Percentiles rank a stretch among this genome's conserved stretches.
Conservation (phyloP, 495 filamentous ascomycete species). For the Penicilliopsis zonata region DNA sequence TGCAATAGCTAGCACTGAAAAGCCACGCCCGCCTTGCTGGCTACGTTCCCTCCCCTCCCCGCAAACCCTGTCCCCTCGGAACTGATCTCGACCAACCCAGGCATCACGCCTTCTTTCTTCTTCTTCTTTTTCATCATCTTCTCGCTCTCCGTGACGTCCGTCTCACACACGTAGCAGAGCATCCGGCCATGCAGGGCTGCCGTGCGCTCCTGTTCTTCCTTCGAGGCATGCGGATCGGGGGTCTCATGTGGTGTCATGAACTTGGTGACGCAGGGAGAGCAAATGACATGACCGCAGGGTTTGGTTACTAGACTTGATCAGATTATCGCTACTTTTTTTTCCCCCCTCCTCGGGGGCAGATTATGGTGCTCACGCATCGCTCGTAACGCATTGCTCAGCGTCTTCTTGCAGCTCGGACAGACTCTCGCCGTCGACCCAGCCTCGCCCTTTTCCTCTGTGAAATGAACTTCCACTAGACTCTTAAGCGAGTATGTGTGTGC, state of each 20-base stretch:
- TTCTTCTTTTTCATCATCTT: slow-evolving; percentile 23
- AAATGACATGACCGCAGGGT: slow-evolving; percentile 90
- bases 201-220: slow-evolving; percentile 36
- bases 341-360: neutral
- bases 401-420: slow-evolving; percentile 86
- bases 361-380: slow-evolving; percentile 46
- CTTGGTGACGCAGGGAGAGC: slow-evolving; percentile 74
- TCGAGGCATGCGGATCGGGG: slow-evolving; percentile 53
- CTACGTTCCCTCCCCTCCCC: slow-evolving; percentile 68
- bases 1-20: slow-evolving; percentile 60
- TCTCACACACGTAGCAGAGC: slow-evolving; percentile 81
- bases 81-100: slow-evolving; percentile 73
- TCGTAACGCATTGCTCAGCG: slow-evolving; percentile 67
- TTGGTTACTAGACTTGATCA: slow-evolving; percentile 47
- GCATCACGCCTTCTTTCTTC: slow-evolving; percentile 41
- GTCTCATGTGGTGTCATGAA: slow-evolving; percentile 61
- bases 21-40: slow-evolving; percentile 64
- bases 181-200: slow-evolving; percentile 28
- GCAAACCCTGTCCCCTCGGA: slow-evolving; percentile 93
- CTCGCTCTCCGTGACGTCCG: slow-evolving; percentile 43
- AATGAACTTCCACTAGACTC: slow-evolving; percentile 64
- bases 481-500: slow-evolving; percentile 76
- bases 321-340: neutral
- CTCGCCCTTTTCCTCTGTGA: slow-evolving; percentile 53
- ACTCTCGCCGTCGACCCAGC: slow-evolving; percentile 46